Percentiles rank a stretch among this genome's conserved stretches.
Conservation (phyloP, 2,329 filamentous ascomycete genomes). For the Mariannaea elegans region DNA sequence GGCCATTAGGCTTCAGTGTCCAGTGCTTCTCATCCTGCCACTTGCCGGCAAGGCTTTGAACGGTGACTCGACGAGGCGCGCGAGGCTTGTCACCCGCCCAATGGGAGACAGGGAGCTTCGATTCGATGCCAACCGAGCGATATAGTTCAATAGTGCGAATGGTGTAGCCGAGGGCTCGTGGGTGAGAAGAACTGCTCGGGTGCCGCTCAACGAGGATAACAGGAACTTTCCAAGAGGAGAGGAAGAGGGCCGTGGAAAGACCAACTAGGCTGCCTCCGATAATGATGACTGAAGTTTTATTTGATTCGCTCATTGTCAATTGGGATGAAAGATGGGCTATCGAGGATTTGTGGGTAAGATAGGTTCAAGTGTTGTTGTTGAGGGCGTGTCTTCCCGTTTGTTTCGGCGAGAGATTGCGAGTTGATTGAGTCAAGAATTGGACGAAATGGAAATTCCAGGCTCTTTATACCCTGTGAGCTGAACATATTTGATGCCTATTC, state of each 20-base stretch:
- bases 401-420: no score
- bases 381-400: no score
- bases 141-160: conserved; percentile 50
- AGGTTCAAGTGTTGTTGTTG: no score
- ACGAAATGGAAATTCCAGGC: background rate
- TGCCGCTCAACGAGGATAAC: conserved; percentile 51
- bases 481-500: no score
- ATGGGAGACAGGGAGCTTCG: conserved; percentile 9
- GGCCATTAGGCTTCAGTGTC: conserved; percentile 27
- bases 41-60: conserved; percentile 33
- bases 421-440: no score
- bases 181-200: conserved; percentile 45
- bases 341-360: no score
- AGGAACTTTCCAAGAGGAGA: conserved; percentile 42
- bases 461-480: background rate
- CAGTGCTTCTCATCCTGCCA: conserved; percentile 35
- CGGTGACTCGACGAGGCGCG: conserved; percentile 31
- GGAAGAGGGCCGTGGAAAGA: conserved; percentile 48
- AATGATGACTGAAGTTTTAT: conserved; percentile 44
- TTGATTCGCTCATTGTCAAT: conserved; percentile 4
- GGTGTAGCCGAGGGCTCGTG: conserved; percentile 49
- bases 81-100: conserved; percentile 31
- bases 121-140: conserved; percentile 38
- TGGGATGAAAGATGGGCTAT: no score
- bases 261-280: conserved; percentile 52